Evolutionary conservation across 2,329 filamentous ascomycete genomes (phyloP), one percentile per base, ranked within the genome.

Genomic region (Diaporthe citrichinensis): DNA sequence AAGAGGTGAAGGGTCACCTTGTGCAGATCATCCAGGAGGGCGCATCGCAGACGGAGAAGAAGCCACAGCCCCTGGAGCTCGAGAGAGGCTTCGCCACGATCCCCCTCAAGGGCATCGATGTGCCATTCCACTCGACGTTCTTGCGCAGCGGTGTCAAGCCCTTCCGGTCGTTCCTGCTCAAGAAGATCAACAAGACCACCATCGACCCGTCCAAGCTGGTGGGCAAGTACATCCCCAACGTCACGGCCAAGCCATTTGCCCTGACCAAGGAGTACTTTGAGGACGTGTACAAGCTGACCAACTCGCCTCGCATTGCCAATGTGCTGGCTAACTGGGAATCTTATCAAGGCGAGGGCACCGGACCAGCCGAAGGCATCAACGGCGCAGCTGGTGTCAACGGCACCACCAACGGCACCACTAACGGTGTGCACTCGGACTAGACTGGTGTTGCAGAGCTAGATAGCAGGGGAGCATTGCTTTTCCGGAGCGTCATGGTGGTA

Each of bases 111-210:
- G 97, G 97, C 78, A 99, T 99, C 80, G 97, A 99, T 81, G 97
- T 98, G 83, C 97, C 97, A 59, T 99, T 99, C 94, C 97, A 99
- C 90, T 97, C 94, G 80, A 99, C 97, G 25, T 99, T 99, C 90
- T 88, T 99, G 86, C 94, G 97, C 74, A 98, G 95, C 53, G 97
- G 97, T 81, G 97, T 99, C 85, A 99, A 99, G 90, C 97, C 97
- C 62, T 99, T 99, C 95, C 92, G 97, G 79, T 96, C 93, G 59
- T 99, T 99, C 92, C 86, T 99, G 83, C 93, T 98, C 81, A 99
- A 98, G 94, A 99, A 99, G 92, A 98, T 99, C 88, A 95, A 98
- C 90, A 98, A 98, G 92, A 98, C 96, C 34, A 97, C 94, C 72
- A 98, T 99, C 84, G 97, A 99, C 84, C 97, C 97, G 7, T 94